Conservation (phyloP, 1,139 yeast species). For the Saccharomyces pastorianus region DNA sequence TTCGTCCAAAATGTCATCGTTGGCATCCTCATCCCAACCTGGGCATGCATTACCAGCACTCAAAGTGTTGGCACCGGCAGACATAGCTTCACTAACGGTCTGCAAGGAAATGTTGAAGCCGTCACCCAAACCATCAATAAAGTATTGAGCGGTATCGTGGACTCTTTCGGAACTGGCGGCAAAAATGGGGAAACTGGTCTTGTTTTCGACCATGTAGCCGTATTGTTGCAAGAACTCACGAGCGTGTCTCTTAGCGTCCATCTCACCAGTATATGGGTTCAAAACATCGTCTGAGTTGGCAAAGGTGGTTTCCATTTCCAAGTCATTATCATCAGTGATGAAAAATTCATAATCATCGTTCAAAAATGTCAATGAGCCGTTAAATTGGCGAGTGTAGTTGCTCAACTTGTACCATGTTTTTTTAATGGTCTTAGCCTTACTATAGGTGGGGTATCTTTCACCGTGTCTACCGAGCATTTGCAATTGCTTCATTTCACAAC, state of each 20-base stretch:
- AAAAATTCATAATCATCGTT: constrained; percentile 32
- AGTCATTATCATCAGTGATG: constrained; percentile 20
- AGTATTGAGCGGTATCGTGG: constrained; percentile 18
- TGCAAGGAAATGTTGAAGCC: constrained; percentile 12
- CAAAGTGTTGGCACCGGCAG: constrained; percentile 37
- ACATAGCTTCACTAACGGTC: constrained; percentile 31
- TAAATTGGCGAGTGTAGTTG: constrained; percentile 20
- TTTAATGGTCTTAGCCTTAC: constrained; percentile 26
- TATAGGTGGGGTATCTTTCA: constrained; percentile 53
- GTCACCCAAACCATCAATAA: constrained; percentile 11
- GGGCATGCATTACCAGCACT: constrained; percentile 25
- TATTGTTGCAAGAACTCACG: constrained; percentile 15
- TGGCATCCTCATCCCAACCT: constrained; percentile 4
- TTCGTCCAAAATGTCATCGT: constrained; percentile 17
- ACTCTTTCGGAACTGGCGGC: constrained; percentile 21
- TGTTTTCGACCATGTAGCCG: constrained; percentile 11
- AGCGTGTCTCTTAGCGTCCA: constrained; percentile 20
- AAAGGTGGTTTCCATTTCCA: constrained; percentile 22
- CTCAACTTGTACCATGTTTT: constrained; percentile 22
- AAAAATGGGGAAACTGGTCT: constrained; percentile 13
- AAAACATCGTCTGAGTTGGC: constrained; percentile 12
- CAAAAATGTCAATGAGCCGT: constrained; percentile 35
- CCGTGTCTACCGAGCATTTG: constrained; percentile 63
- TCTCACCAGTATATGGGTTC: constrained; percentile 17
- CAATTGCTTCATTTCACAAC: constrained; percentile 55